A percentile compares a stretch with the other conserved stretches of the same genome.
phyloP scores from a whole-genome alignment of 78 protist genomes.

The Speleostelium caveatum region DNA sequence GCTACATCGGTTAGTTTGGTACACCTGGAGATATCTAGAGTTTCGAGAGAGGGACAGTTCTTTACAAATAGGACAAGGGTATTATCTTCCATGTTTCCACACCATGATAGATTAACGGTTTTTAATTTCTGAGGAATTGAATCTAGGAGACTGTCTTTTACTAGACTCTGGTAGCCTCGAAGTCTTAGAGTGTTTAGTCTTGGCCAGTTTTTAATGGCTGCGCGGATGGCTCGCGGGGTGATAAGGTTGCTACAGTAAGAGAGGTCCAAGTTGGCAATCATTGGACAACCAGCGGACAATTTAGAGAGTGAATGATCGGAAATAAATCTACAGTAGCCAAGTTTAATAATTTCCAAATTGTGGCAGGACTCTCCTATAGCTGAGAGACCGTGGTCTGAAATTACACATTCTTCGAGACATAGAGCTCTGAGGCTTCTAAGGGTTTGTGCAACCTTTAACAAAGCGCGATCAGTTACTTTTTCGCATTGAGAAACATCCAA shows the following conservation, averaged over 20 bases:
- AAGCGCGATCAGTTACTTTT: slow-evolving; percentile 37
- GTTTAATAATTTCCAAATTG: slow-evolving; percentile 41
- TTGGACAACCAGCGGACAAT: slow-evolving; percentile 46
- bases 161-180: slow-evolving; percentile 38
- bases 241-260: slow-evolving; percentile 58
- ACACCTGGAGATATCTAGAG: slow-evolving; percentile 59
- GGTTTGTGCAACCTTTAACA: slow-evolving; percentile 36
- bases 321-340: slow-evolving; percentile 64
- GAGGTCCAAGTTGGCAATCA: slow-evolving; percentile 27
- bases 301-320: slow-evolving; percentile 33
- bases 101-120: slow-evolving; percentile 51
- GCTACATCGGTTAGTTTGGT: slow-evolving; percentile 46
- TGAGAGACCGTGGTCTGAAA: slow-evolving; percentile 48
- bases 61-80: slow-evolving; percentile 22
- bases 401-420: slow-evolving; percentile 69
- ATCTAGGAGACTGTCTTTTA: slow-evolving; percentile 29
- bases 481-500: slow-evolving; percentile 59
- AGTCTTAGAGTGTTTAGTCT: slow-evolving; percentile 59
- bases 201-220: slow-evolving; percentile 27
- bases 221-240: slow-evolving; percentile 51
- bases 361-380: slow-evolving; percentile 50
- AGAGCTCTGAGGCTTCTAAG: slow-evolving; percentile 18
- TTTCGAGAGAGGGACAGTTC: slow-evolving; percentile 31
- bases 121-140: slow-evolving; percentile 1
- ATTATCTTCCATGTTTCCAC: slow-evolving; percentile 52